Evolutionary conservation across 257 asterid species (phyloP).

Genomic region (Leonotis leonurus): DNA sequence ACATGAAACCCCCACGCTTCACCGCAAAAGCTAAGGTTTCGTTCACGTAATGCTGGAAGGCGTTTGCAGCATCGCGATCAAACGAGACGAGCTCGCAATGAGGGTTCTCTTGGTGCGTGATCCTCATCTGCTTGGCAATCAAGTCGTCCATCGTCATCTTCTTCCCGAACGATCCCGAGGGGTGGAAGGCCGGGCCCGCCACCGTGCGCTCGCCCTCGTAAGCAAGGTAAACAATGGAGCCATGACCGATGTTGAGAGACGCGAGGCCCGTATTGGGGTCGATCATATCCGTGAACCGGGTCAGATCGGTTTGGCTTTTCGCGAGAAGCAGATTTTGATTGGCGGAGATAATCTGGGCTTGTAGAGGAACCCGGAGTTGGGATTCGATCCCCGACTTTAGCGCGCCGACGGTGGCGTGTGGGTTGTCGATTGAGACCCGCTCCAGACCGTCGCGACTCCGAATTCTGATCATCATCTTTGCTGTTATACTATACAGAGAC

Average conservation of each 20-base stretch:
- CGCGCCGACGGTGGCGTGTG: slow-evolving; percentile 51
- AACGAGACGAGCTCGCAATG: slow-evolving; percentile 87
- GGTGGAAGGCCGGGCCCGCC: slow-evolving; percentile 60
- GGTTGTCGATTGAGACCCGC: slow-evolving; percentile 62
- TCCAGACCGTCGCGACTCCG: slow-evolving; percentile 98
- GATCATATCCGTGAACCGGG: slow-evolving; percentile 63
- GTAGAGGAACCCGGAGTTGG: slow-evolving; percentile 72
- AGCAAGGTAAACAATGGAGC: slow-evolving; percentile 73
- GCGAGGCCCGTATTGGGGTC: slow-evolving; percentile 42
- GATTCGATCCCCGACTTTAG: slow-evolving; percentile 67
- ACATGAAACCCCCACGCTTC: slow-evolving; percentile 92
- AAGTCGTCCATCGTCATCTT: slow-evolving; percentile 98
- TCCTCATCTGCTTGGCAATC: slow-evolving; percentile 92
- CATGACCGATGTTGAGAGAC: slow-evolving; percentile 53
- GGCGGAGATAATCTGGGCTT: slow-evolving; percentile 72
- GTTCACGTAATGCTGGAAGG: slow-evolving; percentile 84
- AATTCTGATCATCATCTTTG: slow-evolving; percentile 87
- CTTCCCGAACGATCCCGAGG: slow-evolving; percentile 85
- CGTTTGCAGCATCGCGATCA: slow-evolving; percentile 89
- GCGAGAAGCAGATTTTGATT: slow-evolving; percentile 81
- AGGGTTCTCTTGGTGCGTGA: slow-evolving; percentile 79
- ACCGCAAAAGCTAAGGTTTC: slow-evolving; percentile 82
- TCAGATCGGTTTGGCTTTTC: slow-evolving; percentile 51
- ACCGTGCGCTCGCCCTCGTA: slow-evolving; percentile 82
- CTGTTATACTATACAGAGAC: neutral